phyloP scores from a whole-genome alignment of 2,329 filamentous ascomycete genomes.

The Epichloe gansuensis region DNA sequence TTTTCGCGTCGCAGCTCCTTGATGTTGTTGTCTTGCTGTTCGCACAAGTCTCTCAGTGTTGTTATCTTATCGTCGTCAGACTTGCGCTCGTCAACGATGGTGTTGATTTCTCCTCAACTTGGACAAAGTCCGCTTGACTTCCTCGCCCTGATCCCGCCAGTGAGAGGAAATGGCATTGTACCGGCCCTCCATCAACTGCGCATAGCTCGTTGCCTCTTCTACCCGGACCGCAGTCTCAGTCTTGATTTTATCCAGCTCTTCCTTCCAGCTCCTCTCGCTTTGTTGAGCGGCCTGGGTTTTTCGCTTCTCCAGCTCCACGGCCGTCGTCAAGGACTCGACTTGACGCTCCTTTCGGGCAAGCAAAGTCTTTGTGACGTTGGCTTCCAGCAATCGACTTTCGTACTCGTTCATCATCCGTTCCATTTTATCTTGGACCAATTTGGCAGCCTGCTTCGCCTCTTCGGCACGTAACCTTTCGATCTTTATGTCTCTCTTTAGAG shows the following conservation, averaged over 20 bases:
- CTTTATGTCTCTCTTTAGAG: slow-evolving; percentile 60
- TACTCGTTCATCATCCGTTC: slow-evolving; percentile 56
- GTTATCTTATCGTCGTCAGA: slow-evolving; percentile 51
- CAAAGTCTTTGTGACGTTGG: slow-evolving; percentile 58
- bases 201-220: slow-evolving; percentile 52
- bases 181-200: slow-evolving; percentile 56
- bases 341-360: slow-evolving; percentile 64
- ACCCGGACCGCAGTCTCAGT: slow-evolving; percentile 50
- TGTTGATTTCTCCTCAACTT: slow-evolving; percentile 43
- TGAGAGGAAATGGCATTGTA: slow-evolving; percentile 56
- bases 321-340: slow-evolving; percentile 53
- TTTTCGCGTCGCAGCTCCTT: slow-evolving; percentile 49
- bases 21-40: slow-evolving; percentile 61
- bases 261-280: slow-evolving; percentile 49
- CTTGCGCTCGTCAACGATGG: slow-evolving; percentile 41
- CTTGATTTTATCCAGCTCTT: slow-evolving; percentile 50
- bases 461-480: slow-evolving; percentile 54
- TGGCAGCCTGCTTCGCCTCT: slow-evolving; percentile 57
- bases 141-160: slow-evolving; percentile 53
- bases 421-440: slow-evolving; percentile 59
- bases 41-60: slow-evolving; percentile 54
- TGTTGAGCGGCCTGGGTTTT: slow-evolving; percentile 47
- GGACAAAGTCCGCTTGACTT: slow-evolving; percentile 40
- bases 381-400: slow-evolving; percentile 56
- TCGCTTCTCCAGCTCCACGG: slow-evolving; percentile 52